These are phyloP conservation scores for Taiwanofungus camphoratus DNA, from an alignment of 1,284 basidiomycete genomes.

Conservation along the genomic window DNA sequence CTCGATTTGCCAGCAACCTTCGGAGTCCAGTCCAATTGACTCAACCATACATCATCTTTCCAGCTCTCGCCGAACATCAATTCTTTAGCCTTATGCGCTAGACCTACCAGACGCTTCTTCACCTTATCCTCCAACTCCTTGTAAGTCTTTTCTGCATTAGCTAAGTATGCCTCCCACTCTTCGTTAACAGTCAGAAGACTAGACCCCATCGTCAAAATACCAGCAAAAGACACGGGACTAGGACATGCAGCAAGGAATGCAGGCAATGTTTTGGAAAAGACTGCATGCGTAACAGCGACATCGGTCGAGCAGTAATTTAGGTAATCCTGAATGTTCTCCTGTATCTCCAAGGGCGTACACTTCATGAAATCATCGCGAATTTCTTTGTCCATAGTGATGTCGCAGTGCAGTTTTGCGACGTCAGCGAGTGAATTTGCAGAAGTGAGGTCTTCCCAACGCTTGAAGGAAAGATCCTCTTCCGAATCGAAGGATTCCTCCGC, in stretches of 20 bases:
- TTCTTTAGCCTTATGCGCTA: conserved; percentile 61
- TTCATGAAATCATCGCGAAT: conserved; percentile 78
- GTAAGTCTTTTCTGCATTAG: conserved; percentile 76
- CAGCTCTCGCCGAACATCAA: conserved; percentile 47
- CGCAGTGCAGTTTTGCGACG: conserved; percentile 88
- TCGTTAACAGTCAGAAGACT: conserved; percentile 90
- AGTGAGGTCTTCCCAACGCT: conserved; percentile 90
- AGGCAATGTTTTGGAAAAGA: conserved; percentile 81
- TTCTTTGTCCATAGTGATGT: conserved; percentile 76
- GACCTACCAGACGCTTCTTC: conserved; percentile 55
- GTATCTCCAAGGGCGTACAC: conserved; percentile 58
- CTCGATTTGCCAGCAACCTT: conserved; percentile 75
- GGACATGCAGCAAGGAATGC: conserved; percentile 83
- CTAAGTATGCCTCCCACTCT: conserved; percentile 82
- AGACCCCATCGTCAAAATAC: conserved; percentile 88
- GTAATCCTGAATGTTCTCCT: conserved; percentile 66
- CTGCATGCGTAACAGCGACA: conserved; percentile 80
- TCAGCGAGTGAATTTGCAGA: conserved; percentile 91
- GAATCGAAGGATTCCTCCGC: conserved; percentile 29
- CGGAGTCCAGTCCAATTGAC: conserved; percentile 93
- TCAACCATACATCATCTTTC: conserved; percentile 81
- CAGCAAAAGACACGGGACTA: conserved; percentile 90
- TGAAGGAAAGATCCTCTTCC: conserved; percentile 37
- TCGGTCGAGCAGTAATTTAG: conserved; percentile 88
- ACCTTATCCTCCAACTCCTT: conserved; percentile 73